Evolutionary conservation across 1,284 basidiomycete genomes (phyloP).

Genomic region (Meira miltonrushii): DNA sequence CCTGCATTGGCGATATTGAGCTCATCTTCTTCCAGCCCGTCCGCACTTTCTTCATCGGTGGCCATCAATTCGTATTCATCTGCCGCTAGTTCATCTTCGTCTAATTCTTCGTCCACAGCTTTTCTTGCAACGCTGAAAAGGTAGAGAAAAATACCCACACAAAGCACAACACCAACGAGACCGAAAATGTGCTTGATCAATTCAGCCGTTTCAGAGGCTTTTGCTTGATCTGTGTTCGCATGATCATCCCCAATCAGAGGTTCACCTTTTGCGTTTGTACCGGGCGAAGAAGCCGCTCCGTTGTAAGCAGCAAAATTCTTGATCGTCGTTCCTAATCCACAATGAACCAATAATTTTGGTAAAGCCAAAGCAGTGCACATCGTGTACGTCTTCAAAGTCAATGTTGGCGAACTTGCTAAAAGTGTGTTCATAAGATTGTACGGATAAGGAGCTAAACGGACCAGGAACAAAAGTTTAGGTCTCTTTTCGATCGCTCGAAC

Average conservation of each 20-base stretch:
- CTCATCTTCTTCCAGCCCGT: neutral
- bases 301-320: constrained; percentile 72
- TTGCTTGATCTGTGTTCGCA: constrained; percentile 15
- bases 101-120: constrained; percentile 73
- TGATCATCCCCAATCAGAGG: neutral
- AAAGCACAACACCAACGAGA: constrained; percentile 65
- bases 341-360: constrained; percentile 80
- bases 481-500: constrained; percentile 80
- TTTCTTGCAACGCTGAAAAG: constrained; percentile 70
- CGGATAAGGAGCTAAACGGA: constrained; percentile 64
- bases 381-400: constrained; percentile 71
- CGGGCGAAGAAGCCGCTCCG: constrained; percentile 17
- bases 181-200: constrained; percentile 64
- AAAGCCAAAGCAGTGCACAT: constrained; percentile 73
- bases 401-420: constrained; percentile 75
- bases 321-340: constrained; percentile 72
- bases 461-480: constrained; percentile 75
- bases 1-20: neutral
- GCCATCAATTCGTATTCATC: constrained; percentile 7
- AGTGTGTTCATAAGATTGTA: constrained; percentile 83
- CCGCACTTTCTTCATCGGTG: constrained; percentile 7
- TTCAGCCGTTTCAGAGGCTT: constrained; percentile 53
- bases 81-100: constrained; percentile 35
- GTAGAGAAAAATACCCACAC: constrained; percentile 71
- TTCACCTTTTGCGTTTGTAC: neutral